Conservation (phyloP, 2,329 filamentous ascomycete species). For the Thielaviopsis punctulata region DNA sequence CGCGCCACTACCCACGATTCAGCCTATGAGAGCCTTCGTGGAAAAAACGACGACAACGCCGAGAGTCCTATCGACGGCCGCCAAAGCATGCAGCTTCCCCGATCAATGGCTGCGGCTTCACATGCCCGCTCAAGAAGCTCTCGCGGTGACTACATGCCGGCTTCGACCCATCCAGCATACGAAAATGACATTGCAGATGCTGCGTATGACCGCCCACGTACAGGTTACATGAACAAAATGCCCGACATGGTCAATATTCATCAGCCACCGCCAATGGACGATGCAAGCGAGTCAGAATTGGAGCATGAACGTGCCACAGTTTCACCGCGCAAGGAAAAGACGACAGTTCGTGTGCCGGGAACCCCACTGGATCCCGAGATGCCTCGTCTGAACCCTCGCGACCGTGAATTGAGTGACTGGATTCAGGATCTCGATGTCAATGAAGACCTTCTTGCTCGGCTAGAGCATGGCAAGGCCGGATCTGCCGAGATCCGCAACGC, state of each 20-base stretch:
- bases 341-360: background rate
- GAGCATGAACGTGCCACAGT: background rate
- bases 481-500: constrained; percentile 11
- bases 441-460: constrained; percentile 32
- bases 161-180: constrained; percentile 30
- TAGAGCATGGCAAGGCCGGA: constrained; percentile 17
- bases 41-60: constrained; percentile 17
- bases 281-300: background rate
- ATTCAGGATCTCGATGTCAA: constrained; percentile 37
- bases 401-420: constrained; percentile 41
- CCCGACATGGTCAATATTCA: constrained; percentile 5
- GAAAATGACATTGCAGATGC: constrained; percentile 36
- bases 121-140: constrained; percentile 7
- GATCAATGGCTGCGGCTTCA: background rate
- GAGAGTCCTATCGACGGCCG: constrained; percentile 17
- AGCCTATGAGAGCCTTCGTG: constrained; percentile 27
- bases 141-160: constrained; percentile 13
- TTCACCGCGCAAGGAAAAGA: background rate
- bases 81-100: constrained; percentile 13
- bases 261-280: constrained; percentile 7
- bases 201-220: constrained; percentile 11
- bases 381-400: constrained; percentile 12
- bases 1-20: constrained; percentile 13
- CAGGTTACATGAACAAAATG: constrained; percentile 11
- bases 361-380: constrained; percentile 15